phyloP scores from a whole-genome alignment of 345 rosid species.

The Brassica juncea region DNA sequence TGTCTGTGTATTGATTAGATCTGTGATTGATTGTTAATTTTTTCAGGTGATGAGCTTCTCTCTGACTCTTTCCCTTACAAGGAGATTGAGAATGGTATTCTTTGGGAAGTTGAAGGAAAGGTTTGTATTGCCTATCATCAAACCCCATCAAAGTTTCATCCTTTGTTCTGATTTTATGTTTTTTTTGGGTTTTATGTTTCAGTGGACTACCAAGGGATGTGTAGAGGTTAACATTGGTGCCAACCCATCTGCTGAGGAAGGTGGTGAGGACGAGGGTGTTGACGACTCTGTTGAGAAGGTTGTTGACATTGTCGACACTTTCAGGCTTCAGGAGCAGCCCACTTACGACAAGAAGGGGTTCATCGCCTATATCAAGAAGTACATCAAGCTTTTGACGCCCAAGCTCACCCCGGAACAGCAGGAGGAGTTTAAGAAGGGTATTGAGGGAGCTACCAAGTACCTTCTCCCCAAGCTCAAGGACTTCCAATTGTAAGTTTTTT shows the following conservation, averaged over 20 bases:
- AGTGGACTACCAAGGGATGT: constrained; percentile 91
- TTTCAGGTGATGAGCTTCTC: constrained; percentile 87
- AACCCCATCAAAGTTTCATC: not conserved
- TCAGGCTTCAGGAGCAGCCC: constrained; percentile 99
- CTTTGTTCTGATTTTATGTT: not conserved
- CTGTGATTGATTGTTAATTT: constrained; percentile 5
- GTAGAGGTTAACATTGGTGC: constrained; percentile 87
- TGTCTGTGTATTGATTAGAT: constrained; percentile 4
- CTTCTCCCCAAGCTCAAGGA: constrained; percentile 77
- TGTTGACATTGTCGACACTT: constrained; percentile 97
- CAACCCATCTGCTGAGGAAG: constrained; percentile 96
- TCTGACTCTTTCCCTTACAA: constrained; percentile 92
- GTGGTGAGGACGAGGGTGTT: constrained; percentile 78
- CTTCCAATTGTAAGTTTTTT: constrained; percentile 77
- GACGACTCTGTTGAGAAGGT: constrained; percentile 81
- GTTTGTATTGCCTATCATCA: constrained; percentile 33
- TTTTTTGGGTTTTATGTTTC: constrained; percentile 4
- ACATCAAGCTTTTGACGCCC: constrained; percentile 69
- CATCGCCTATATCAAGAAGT: constrained; percentile 63
- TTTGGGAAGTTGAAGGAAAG: constrained; percentile 97
- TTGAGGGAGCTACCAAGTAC: constrained; percentile 92
- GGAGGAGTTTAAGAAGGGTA: constrained; percentile 66
- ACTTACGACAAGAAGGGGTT: constrained; percentile 85
- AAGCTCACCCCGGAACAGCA: constrained; percentile 58
- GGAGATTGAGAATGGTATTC: constrained; percentile 69